Conservation (phyloP, 2,329 filamentous ascomycete species). For the Apiospora phragmitis region DNA sequence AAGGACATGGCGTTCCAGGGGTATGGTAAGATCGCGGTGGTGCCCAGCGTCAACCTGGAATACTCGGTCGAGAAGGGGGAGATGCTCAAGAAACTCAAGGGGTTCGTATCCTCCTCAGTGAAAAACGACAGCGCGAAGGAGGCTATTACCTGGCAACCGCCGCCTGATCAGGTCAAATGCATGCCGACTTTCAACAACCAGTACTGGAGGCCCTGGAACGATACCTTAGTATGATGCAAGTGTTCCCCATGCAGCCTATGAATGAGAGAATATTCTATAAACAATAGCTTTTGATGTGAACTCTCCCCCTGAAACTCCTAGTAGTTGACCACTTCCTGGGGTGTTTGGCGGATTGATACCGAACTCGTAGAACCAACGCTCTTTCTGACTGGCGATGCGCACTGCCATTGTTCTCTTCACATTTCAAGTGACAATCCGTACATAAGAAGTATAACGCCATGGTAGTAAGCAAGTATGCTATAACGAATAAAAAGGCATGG, state of each 20-base stretch:
- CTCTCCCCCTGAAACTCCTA: neutral
- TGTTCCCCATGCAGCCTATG: neutral
- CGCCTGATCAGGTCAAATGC: constrained; percentile 49
- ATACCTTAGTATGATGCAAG: constrained; percentile 19
- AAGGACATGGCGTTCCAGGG: constrained; percentile 57
- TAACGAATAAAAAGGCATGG: neutral
- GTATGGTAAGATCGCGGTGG: constrained; percentile 49
- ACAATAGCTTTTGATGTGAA: neutral
- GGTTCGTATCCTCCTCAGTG: constrained; percentile 43
- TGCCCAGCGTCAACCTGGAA: constrained; percentile 56
- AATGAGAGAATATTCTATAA: neutral
- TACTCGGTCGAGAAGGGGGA: constrained; percentile 48
- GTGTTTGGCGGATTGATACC: neutral
- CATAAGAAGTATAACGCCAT: neutral
- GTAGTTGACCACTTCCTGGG: neutral
- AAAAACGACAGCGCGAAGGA: constrained; percentile 27
- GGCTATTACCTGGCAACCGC: constrained; percentile 44
- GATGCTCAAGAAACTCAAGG: constrained; percentile 50
- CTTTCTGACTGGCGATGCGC: neutral
- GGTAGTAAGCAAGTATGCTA: too few relatives aligned
- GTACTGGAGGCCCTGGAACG: constrained; percentile 43
- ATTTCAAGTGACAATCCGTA: neutral
- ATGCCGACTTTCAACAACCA: constrained; percentile 44
- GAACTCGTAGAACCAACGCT: neutral
- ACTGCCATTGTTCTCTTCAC: neutral